phyloP scores from a whole-genome alignment of 768 basidiomycete species.

The Phanerochaete sordida region DNA sequence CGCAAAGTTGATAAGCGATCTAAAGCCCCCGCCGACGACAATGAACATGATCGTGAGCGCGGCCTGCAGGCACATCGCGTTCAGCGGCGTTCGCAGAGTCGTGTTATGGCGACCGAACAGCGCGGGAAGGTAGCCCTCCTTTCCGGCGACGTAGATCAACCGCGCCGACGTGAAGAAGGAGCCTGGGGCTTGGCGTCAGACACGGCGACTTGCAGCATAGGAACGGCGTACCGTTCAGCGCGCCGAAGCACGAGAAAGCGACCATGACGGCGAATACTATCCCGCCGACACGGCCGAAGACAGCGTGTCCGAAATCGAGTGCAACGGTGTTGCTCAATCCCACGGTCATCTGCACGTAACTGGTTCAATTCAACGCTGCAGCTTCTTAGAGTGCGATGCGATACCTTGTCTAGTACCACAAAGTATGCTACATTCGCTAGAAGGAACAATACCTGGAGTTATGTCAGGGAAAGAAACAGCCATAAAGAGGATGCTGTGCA shows the following conservation, averaged over 20 bases:
- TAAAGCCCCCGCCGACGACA: constrained; percentile 83
- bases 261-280: constrained; percentile 87
- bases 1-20: constrained; percentile 85
- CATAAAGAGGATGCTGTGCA: constrained; percentile 11
- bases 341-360: constrained; percentile 46
- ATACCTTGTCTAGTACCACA: constrained; percentile 82
- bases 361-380: not conserved
- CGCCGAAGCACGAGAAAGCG: constrained; percentile 92
- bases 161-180: constrained; percentile 76
- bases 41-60: constrained; percentile 75
- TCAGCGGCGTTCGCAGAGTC: constrained; percentile 78
- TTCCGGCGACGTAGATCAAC: constrained; percentile 84
- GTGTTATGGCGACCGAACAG: constrained; percentile 77
- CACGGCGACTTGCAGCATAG: too few relatives aligned
- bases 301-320: constrained; percentile 84
- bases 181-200: constrained; percentile 32
- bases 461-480: constrained; percentile 2
- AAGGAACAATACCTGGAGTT: constrained; percentile 68
- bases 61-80: constrained; percentile 82
- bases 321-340: constrained; percentile 84
- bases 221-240: constrained; percentile 69
- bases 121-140: constrained; percentile 82
- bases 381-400: not conserved
- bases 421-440: constrained; percentile 89
- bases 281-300: constrained; percentile 87